Percentiles rank a stretch among this genome's conserved stretches.
These are phyloP conservation scores for Leonotis leonurus DNA, from an alignment of 257 asterid species.

Conservation along the genomic window DNA sequence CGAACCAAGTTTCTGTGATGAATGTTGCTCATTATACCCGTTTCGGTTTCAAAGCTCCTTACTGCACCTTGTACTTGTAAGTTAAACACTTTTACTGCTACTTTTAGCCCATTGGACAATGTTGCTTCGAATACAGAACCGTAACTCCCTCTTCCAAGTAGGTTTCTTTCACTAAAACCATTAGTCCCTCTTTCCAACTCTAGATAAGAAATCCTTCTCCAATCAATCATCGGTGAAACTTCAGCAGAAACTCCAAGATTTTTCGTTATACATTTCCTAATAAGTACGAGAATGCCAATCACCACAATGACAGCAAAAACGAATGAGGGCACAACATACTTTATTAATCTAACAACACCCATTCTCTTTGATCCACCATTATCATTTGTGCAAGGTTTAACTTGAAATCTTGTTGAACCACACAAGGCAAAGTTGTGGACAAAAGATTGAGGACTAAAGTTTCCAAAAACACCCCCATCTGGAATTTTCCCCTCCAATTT, in stretches of 20 bases:
- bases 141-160: background rate
- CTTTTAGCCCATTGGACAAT: background rate
- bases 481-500: background rate
- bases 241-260: background rate
- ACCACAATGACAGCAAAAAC: background rate
- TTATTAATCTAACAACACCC: background rate
- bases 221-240: background rate
- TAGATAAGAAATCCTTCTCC: background rate
- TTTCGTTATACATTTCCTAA: background rate
- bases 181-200: background rate
- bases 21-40: background rate
- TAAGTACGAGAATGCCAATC: background rate
- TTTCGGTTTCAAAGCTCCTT: constrained; percentile 11
- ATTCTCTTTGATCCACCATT: background rate
- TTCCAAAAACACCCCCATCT: background rate
- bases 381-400: background rate
- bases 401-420: background rate
- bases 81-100: background rate
- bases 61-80: background rate
- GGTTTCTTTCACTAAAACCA: background rate
- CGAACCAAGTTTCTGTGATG: background rate
- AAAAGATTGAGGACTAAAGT: background rate
- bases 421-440: background rate
- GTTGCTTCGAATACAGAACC: background rate
- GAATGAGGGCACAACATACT: background rate